These are phyloP conservation scores for Malus hybrid DNA, from an alignment of 331 rosid species.

Conservation along the genomic window DNA sequence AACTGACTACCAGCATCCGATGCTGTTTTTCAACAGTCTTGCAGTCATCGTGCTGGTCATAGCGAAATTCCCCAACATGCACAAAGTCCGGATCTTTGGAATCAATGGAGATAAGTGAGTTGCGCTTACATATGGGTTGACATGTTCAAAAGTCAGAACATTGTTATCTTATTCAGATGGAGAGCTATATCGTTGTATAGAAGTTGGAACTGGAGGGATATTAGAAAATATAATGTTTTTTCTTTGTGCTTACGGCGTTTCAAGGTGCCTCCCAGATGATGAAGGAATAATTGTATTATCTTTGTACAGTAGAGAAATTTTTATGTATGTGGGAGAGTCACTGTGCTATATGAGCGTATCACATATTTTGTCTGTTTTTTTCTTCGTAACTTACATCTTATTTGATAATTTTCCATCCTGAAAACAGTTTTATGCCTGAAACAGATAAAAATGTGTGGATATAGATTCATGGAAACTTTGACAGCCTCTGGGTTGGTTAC, in stretches of 20 bases:
- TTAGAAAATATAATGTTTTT: slow-evolving; percentile 34
- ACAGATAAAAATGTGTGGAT: not conserved
- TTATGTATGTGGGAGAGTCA: slow-evolving; percentile 18
- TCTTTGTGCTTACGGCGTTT: slow-evolving; percentile 25
- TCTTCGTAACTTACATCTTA: not conserved
- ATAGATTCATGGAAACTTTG: not conserved
- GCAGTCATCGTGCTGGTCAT: slow-evolving; percentile 80
- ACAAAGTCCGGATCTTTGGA: slow-evolving; percentile 96
- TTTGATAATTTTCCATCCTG: not conserved
- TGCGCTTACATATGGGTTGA: slow-evolving; percentile 18
- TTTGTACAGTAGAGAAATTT: slow-evolving; percentile 69
- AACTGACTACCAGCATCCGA: slow-evolving; percentile 93
- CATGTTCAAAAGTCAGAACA: slow-evolving; percentile 31
- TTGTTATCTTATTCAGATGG: slow-evolving; percentile 46
- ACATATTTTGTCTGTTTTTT: not conserved
- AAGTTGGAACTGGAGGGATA: slow-evolving; percentile 57
- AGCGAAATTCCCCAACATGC: slow-evolving; percentile 98
- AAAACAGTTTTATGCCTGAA: not conserved
- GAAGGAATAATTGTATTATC: slow-evolving; percentile 62
- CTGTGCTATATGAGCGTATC: slow-evolving; percentile 19
- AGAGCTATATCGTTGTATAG: slow-evolving; percentile 66
- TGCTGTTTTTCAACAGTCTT: slow-evolving; percentile 79
- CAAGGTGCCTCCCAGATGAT: slow-evolving; percentile 34
- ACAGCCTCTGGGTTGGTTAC: not conserved
- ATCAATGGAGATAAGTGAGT: slow-evolving; percentile 81